A percentile compares a stretch with the other conserved stretches of the same genome.
These are phyloP conservation scores for Lenwebbia sp. DNA, from an alignment of 345 rosid species.

Conservation along the genomic window DNA sequence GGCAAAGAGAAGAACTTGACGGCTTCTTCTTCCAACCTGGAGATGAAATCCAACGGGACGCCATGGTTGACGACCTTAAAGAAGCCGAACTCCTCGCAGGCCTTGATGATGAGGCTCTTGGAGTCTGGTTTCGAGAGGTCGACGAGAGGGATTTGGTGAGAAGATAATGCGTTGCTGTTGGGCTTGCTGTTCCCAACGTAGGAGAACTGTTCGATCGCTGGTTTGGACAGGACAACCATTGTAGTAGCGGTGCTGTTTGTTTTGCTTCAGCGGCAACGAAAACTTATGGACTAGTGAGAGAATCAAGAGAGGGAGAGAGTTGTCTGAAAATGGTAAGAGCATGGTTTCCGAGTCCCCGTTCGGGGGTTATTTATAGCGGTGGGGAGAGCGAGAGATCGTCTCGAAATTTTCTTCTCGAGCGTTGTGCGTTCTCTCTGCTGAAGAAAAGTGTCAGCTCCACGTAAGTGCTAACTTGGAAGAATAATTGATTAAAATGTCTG, in stretches of 20 bases:
- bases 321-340: background rate
- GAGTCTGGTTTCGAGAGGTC: constrained; percentile 21
- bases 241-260: too few relatives aligned
- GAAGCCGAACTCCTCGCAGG: constrained; percentile 43
- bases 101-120: constrained; percentile 20
- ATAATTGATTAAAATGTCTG: background rate
- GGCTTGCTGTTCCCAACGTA: background rate
- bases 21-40: constrained; percentile 24
- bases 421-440: background rate
- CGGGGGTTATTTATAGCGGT: background rate
- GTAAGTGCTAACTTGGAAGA: background rate
- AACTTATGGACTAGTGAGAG: background rate
- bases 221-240: constrained; percentile 13
- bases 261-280: background rate
- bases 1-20: constrained; percentile 25
- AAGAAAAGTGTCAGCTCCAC: background rate
- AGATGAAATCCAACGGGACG: constrained; percentile 22
- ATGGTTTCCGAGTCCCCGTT: background rate
- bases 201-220: constrained; percentile 6
- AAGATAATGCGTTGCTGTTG: background rate
- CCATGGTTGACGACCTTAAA: constrained; percentile 42
- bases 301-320: background rate
- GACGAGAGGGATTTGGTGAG: constrained; percentile 9
- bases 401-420: background rate
- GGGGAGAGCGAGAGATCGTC: background rate